Evolutionary conservation across 768 basidiomycete genomes (phyloP), one percentile per base, ranked within the genome.

Genomic region (Trametes punicea): DNA sequence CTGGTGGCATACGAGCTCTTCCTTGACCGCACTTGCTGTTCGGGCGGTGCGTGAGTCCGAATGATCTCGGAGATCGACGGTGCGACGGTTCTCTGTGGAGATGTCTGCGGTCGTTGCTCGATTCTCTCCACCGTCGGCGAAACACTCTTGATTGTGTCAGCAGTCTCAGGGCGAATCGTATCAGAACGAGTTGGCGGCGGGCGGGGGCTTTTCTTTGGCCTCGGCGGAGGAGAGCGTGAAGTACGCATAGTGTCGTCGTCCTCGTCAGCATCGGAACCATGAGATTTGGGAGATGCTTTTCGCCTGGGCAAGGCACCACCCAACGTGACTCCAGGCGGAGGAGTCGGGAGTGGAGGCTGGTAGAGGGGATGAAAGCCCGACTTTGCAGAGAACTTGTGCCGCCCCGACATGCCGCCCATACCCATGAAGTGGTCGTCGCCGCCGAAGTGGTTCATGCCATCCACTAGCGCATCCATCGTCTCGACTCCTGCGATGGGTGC

Each of bases 41-140:
- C 59, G 20, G 73, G 75, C n/a, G 88, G 88, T 2, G 85, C 84
- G 72, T 93, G 84, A 25, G 81, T 81, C 26, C 87, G 84, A 57
- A 94, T 93, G 57, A 94, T 94, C 54, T 94, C 91, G 36, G 87
- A 88, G 67, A 94, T 94, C 13, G 90, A 89, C 44, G 92, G 91
- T 6, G 84, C 81, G 46, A 86, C 67, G 18, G 73, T 74, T 69
- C 82, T 66, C 62, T 70, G 58, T 74, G 73, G 46, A 54, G 63
- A 42, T 16, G 52, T 54, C 36, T 54, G 52, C 30, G 61, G 60
- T 54, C 63, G 57, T 36, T 48, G 47, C 38, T 38, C 33, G 38
- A 53, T 46, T 48, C 25, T 62, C 56, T 34, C 67, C 53, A 31
- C 63, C 50, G 40, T 23, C 30, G 48, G 55, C 8, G 27, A 41